Evolutionary conservation across 1,139 yeast genomes (phyloP), one percentile per base, ranked within the genome.

Genomic region (Suhomyces ambrosiae): DNA sequence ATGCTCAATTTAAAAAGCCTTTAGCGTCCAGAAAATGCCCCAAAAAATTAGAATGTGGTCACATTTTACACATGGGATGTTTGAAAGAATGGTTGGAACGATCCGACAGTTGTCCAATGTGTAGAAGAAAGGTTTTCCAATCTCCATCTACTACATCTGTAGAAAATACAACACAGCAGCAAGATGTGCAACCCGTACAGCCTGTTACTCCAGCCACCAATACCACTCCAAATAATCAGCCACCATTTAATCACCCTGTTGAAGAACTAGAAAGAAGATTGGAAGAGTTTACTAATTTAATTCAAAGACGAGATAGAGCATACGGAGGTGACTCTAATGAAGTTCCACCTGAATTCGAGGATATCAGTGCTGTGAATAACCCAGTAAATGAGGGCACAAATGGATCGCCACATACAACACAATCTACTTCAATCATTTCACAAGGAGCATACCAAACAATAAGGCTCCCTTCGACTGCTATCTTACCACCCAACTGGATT

Each of bases 51-150:
- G 71, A 70, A 2, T 92, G 99, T 66, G 85, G 86, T 13, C 99
- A 92, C 60, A 83, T 88, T 39, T 71, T 92, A 43, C 99, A 92
- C 58, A 69, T 85, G 65, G 92, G 95, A 3, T 92, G 98, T 60
- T 72, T 92, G 46, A 86, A 86, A 54, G 86, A 86, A 50, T 92
- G 99, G 99, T 69, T 92, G 49, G 96, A 87, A 54, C 74, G 96
- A 47, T 87, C 96, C 0, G 94, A 85, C 50, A 78, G 80, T 19
- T 92, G 99, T 64, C 98, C 99, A 0, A 80, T 90, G 40, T 92
- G 97, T 61, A 73, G 97, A 48, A 69, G 83, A 13, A 78, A 83
- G n/a, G 96, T 89, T 1, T 68, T 69, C 13, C 39, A 35, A 19
- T 12, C 22, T 10, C 18, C 35, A 5, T 7, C 13, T 18, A 35